Base-by-base conservation (phyloP, 495 filamentous ascomycete species). In the Rostrohypoxylon terebratum region DNA sequence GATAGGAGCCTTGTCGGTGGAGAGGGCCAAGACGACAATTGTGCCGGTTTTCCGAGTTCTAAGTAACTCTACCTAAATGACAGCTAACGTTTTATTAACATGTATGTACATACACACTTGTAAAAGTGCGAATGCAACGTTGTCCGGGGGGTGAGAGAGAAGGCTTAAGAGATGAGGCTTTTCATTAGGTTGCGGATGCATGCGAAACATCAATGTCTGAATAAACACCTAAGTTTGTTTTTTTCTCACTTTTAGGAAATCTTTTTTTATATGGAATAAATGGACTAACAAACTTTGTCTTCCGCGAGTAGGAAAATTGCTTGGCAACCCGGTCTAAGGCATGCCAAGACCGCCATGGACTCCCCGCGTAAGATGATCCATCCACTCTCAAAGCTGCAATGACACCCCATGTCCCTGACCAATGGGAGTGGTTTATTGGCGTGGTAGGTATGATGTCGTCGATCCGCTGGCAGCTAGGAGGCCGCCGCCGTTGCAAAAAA, bases 31-130 rank as follows among this genome's bases (percentile, higher is more conserved):
- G 71, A 69, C 65, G 40, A 51, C 61, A 48, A n/a, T 23, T 59
- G 71, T 73, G 71, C 71, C 71, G 71, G 71, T 69, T 73, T 73
- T 73, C 71, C 71, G 71, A 66, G 60, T 47, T 45, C 42, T 44
- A 36, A 65, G 53, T 18, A 21, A 31, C 60, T 63, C 50, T 48
- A 57, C 45, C 31, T 63, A 31, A 58, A 40, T 11, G 58, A 51
- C 23, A 45, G 38, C 8, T 47, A 23, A n/a, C 16, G 48, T 38
- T 34, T 34, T 38, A 57, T 38, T 6, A 38, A 16, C 28, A 34
- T 57, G 5, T 9, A 59, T 4, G 58, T 61, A 61, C 9, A 23
- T 61, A 61, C 9, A 23, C 33, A 9, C 10, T 23, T 16, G 6
- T 11, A 42, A 44, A 42, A 5, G 11, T 31, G 23, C n/a, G 28